These are phyloP conservation scores for Setaria viridis DNA, from an alignment of 202 grass and related monocot genomes.

Conservation along the genomic window DNA sequence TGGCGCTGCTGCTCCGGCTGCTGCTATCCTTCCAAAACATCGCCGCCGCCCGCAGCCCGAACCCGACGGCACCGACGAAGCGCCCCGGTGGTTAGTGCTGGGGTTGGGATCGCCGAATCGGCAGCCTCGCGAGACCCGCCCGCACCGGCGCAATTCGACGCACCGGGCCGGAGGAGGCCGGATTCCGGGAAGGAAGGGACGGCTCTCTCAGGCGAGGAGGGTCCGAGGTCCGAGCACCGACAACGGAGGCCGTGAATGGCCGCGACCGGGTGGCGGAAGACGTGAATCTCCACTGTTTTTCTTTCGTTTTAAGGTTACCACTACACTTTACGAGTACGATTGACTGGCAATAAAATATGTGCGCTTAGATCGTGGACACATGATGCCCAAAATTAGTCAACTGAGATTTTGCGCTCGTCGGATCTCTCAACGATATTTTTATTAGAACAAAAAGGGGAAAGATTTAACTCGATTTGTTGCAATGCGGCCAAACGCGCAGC, in stretches of 20 bases:
- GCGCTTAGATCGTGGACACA: conserved; percentile 13
- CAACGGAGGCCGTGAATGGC: not conserved
- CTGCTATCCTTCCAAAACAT: conserved; percentile 70
- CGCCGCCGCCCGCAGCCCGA: not conserved
- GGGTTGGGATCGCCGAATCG: not conserved
- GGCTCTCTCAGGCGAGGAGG: conserved; percentile 23
- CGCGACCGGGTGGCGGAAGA: conserved; percentile 25
- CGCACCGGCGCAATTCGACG: conserved; percentile 6
- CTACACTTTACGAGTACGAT: conserved; percentile 12
- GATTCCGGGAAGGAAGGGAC: not conserved
- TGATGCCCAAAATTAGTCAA: conserved; percentile 24
- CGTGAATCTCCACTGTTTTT: conserved; percentile 17
- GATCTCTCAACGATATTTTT: not conserved
- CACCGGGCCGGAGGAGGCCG: not conserved
- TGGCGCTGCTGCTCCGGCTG: conserved; percentile 46
- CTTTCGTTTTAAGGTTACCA: conserved; percentile 25
- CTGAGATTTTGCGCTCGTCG: conserved; percentile 18
- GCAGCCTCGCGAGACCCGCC: not conserved
- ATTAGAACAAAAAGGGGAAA: too few species aligned
- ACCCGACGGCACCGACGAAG: not conserved
- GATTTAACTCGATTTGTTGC: not conserved
- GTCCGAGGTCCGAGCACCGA: conserved; percentile 16
- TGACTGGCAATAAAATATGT: conserved; percentile 43
- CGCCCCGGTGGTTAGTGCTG: not conserved
- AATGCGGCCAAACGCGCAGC: conserved; percentile 31